A percentile compares a stretch with the other conserved stretches of the same genome.
Evolutionary conservation across 257 asterid genomes (phyloP).

Genomic region (Solanum ahanhuiri): DNA sequence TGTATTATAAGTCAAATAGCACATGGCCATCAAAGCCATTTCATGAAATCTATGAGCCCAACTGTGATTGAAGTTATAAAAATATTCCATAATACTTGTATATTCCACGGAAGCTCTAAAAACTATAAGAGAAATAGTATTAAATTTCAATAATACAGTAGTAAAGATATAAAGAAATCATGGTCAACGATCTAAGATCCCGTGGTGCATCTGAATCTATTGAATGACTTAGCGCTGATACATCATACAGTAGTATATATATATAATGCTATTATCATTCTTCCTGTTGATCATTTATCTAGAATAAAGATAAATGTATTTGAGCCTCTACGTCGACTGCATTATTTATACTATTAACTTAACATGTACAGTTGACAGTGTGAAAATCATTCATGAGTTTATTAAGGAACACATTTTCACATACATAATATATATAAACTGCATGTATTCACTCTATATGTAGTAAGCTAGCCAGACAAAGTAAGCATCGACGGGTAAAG

Average conservation of each 20-base stretch:
- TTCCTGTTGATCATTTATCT: not conserved
- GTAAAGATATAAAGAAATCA: not conserved
- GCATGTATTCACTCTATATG: not conserved
- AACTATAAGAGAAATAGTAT: not conserved
- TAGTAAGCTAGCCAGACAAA: not conserved
- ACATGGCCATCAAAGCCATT: constrained; percentile 5
- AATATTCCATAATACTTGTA: not conserved
- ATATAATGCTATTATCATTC: not conserved
- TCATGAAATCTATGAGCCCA: not conserved
- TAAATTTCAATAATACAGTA: not conserved
- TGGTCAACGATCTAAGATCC: not conserved
- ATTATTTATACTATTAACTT: not conserved
- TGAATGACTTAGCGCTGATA: not conserved
- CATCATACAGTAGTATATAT: not conserved
- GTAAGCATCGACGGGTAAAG: not conserved
- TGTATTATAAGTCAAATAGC: not conserved
- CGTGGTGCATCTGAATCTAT: not conserved
- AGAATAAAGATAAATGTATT: not conserved
- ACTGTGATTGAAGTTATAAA: not conserved
- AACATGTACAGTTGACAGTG: not conserved
- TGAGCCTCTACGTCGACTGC: not conserved
- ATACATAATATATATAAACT: not conserved
- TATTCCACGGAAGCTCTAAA: not conserved
- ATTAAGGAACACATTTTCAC: not conserved
- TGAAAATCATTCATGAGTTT: not conserved